Percentiles rank a stretch among this genome's conserved stretches.
These are phyloP conservation scores for Haberlea rhodopensis DNA, from an alignment of 257 asterid species.

Conservation along the genomic window DNA sequence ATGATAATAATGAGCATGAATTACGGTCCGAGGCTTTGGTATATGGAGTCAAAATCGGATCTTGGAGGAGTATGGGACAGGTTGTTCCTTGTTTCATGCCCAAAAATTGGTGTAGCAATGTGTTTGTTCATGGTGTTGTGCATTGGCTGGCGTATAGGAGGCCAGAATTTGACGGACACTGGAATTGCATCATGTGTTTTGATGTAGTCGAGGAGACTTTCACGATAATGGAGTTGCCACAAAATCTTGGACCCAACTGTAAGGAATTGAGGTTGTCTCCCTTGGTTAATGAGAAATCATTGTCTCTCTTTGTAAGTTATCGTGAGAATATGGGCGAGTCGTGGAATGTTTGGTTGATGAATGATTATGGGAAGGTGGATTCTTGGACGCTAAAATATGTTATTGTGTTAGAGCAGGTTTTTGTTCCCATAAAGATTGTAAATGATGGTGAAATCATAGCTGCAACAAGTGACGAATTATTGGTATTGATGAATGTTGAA, in stretches of 20 bases:
- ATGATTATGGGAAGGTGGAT: conserved; percentile 31
- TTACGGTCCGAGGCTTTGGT: conserved; percentile 24
- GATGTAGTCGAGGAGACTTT: conserved; percentile 34
- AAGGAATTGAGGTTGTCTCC: conserved; percentile 27
- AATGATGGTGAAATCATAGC: conserved; percentile 26
- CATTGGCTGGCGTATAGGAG: conserved; percentile 40
- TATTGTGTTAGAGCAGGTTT: conserved; percentile 17
- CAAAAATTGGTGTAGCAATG: conserved; percentile 34
- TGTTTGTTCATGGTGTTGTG: conserved; percentile 36
- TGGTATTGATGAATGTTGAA: conserved; percentile 34
- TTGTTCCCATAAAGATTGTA: conserved; percentile 33
- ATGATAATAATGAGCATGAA: conserved; percentile 20
- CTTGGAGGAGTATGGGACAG: conserved; percentile 31
- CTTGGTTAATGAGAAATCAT: conserved; percentile 26
- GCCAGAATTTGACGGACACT: neutral
- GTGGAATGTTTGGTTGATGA: conserved; percentile 46
- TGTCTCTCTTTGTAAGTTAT: conserved; percentile 32
- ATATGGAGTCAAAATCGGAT: conserved; percentile 24
- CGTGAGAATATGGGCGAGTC: conserved; percentile 20
- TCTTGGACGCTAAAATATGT: conserved; percentile 31
- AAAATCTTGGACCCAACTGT: conserved; percentile 18
- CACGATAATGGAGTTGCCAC: conserved; percentile 31
- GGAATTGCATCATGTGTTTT: conserved; percentile 40
- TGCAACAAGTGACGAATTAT: conserved; percentile 23
- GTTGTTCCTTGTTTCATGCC: conserved; percentile 36